Evolutionary conservation across 208 protist species (phyloP), one percentile per base, ranked within the genome.

Genomic region (Naegleria lovaniensis): DNA sequence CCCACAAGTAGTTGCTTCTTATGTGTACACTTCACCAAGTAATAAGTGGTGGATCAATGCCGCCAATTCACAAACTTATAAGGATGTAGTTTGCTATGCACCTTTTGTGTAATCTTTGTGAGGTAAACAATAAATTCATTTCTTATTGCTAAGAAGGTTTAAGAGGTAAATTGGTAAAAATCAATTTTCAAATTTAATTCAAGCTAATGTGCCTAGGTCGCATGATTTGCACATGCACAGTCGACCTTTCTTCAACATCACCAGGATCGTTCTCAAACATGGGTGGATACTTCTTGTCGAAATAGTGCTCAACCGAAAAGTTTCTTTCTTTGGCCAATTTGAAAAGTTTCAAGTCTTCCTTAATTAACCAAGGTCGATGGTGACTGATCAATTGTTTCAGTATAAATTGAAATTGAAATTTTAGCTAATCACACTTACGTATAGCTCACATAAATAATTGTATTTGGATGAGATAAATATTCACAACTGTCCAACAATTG

Each of bases 241-340:
- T 84, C 3, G 33, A 41, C 29, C 76, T 19, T 41, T 41, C 76
- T 36, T 84, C 76, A 0, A 41, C 76, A 16, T 84, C 76, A 41
- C 76, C 76, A 38, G 83, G 83, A 51, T 87, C 83, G 19, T 87
- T 51, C 11, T 40, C 39, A 87, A 87, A 87, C 83, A 87, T 87
- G 29, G 41, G 29, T 52, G 83, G 83, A 87, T 87, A 87, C 41
- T 87, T 87, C 29, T 48, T 25, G 6, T 51, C 83, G 29, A 52
- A 87, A 29, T 51, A 41, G 7, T 16, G 36, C 43, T 87, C 83
- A 51, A 87, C 15, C 22, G 7, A 16, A 15, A 48, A 51, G 33
- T n/a, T 0, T 40, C 19, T 40, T 33, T 87, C 33, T 41, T 41
- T 87, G 33, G 83, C 83, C 19, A 16, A 7, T 52, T 5, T 29